Evolutionary conservation across 257 asterid genomes (phyloP).

Genomic region (Solanum tacnaense): DNA sequence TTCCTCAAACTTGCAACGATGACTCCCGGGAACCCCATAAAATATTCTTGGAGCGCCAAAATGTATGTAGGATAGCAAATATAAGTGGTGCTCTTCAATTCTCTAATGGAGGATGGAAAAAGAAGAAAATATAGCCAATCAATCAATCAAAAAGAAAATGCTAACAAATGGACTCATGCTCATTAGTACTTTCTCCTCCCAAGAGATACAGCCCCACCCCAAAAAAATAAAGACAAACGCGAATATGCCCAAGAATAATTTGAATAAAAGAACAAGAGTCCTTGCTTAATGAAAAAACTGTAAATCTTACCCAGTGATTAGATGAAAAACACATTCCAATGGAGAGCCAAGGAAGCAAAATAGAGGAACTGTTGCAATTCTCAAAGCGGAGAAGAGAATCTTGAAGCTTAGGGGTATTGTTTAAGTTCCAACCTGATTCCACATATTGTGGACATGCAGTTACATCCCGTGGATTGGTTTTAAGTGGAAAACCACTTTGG

Average conservation of each 20-base stretch:
- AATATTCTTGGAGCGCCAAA: constrained; percentile 57
- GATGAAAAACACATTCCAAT: constrained; percentile 90
- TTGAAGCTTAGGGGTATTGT: constrained; percentile 44
- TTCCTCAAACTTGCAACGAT: constrained; percentile 49
- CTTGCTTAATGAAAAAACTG: neutral
- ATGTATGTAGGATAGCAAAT: constrained; percentile 65
- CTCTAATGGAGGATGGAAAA: constrained; percentile 39
- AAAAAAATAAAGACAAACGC: neutral
- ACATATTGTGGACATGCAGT: constrained; percentile 25
- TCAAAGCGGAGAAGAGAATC: constrained; percentile 74
- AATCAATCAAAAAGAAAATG: neutral
- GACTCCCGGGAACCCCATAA: constrained; percentile 68
- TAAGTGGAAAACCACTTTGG: constrained; percentile 47
- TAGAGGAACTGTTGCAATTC: constrained; percentile 24
- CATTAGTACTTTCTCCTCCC: neutral
- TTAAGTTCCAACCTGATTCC: constrained; percentile 76
- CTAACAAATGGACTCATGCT: neutral
- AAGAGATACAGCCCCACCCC: neutral
- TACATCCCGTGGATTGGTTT: constrained; percentile 10
- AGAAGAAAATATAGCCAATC: constrained; percentile 11
- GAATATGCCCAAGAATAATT: neutral
- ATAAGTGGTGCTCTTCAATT: constrained; percentile 68
- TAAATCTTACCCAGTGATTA: constrained; percentile 61
- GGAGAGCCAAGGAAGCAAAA: constrained; percentile 38
- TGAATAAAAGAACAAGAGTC: neutral